Conservation (phyloP, 371 early-diverging fungal genomes). For the Smittium culicis region DNA sequence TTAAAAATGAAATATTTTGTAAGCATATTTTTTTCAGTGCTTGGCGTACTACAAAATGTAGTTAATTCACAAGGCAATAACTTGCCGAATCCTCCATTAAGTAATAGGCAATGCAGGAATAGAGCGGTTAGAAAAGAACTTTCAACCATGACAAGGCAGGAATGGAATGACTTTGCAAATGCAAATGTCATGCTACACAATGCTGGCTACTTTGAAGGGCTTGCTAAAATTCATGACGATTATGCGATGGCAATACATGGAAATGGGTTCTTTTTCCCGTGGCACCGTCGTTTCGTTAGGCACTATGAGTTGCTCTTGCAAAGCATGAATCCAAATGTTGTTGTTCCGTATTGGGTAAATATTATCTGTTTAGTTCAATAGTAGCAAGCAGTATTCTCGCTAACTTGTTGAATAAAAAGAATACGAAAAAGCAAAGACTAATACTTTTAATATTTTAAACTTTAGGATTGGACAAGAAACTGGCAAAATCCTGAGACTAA, state of each 20-base stretch:
- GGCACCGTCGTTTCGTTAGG: constrained; percentile 31
- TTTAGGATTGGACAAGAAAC: constrained; percentile 26
- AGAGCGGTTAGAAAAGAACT: not conserved
- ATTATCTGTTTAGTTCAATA: not conserved
- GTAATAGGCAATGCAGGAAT: not conserved
- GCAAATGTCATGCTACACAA: constrained; percentile 13
- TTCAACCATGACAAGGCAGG: not conserved
- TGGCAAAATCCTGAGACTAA: constrained; percentile 22
- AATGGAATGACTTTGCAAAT: constrained; percentile 1
- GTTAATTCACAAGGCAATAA: not conserved
- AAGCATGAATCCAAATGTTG: constrained; percentile 22
- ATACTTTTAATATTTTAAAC: no score
- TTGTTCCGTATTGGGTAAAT: constrained; percentile 37
- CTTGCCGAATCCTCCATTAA: not conserved
- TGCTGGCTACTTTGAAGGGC: constrained; percentile 23
- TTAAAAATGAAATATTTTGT: no score
- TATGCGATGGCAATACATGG: constrained; percentile 29
- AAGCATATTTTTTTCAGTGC: no score
- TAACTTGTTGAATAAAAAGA: no score
- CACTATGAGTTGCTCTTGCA: constrained; percentile 32
- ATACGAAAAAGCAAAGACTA: no score
- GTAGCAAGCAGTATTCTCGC: no score
- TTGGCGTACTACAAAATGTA: no score
- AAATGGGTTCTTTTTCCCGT: constrained; percentile 28
- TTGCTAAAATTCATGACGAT: constrained; percentile 28